phyloP scores from a whole-genome alignment of 2,329 filamentous ascomycete genomes.

The Dothideomycetes sp. region DNA sequence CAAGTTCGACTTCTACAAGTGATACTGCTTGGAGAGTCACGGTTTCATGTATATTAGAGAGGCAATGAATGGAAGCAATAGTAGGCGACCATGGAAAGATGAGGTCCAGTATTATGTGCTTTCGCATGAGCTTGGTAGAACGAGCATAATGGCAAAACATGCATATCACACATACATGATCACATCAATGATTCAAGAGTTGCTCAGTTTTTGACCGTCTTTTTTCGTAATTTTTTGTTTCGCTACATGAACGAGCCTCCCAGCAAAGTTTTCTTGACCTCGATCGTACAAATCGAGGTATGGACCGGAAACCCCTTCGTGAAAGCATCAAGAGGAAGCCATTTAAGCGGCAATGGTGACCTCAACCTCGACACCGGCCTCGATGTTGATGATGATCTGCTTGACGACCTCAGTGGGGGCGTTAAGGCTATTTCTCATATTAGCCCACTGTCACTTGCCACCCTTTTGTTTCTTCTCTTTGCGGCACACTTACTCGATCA shows the following conservation, averaged over 20 bases:
- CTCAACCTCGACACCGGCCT: slow-evolving; percentile 88
- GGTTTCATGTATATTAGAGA: slow-evolving; percentile 1
- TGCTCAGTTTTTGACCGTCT: slow-evolving; percentile 7
- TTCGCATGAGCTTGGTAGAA: too few species aligned
- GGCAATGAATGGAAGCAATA: too few species aligned
- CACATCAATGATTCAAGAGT: not conserved
- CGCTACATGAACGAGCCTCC: slow-evolving; percentile 8
- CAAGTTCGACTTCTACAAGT: slow-evolving; percentile 89
- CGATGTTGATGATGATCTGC: slow-evolving; percentile 94
- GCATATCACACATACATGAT: slow-evolving; percentile 8
- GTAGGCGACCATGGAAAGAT: too few species aligned
- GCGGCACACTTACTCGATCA: slow-evolving; percentile 65
- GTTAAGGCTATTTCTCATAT: slow-evolving; percentile 54
- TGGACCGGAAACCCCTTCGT: slow-evolving; percentile 2
- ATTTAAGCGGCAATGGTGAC: slow-evolving; percentile 77
- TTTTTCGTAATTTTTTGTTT: slow-evolving; percentile 11
- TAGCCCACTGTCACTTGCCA: slow-evolving; percentile 17
- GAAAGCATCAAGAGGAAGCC: slow-evolving; percentile 12
- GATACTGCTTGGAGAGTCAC: slow-evolving; percentile 21
- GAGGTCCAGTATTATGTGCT: too few species aligned
- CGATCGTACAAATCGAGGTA: slow-evolving; percentile 1
- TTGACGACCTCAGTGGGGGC: slow-evolving; percentile 97
- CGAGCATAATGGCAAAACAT: slow-evolving; percentile 10
- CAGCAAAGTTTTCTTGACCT: slow-evolving; percentile 2
- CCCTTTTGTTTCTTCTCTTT: slow-evolving; percentile 29